Evolutionary conservation across 208 protist species (phyloP).

Genomic region (Ichthyophonus hoferi): DNA sequence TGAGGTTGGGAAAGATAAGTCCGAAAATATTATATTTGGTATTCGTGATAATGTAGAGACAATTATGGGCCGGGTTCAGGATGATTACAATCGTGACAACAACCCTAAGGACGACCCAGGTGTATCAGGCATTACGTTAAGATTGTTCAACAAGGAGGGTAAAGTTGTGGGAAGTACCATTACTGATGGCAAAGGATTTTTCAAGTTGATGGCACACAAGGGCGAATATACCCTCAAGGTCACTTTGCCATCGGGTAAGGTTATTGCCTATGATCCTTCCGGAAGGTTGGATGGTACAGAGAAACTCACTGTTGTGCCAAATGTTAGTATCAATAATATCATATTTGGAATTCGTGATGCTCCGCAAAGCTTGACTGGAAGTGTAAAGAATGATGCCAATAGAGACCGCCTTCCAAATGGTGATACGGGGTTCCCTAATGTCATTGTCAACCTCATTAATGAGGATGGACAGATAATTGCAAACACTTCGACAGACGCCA

Average conservation of each 20-base stretch:
- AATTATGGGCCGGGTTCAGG: neutral
- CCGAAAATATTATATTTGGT: neutral
- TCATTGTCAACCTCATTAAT: neutral
- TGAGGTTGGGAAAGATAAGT: neutral
- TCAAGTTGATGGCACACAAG: neutral
- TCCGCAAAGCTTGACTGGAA: neutral
- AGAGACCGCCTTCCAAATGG: neutral
- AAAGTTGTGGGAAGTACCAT: neutral
- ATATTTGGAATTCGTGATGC: neutral
- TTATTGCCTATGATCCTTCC: neutral
- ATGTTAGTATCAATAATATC: neutral
- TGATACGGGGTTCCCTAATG: neutral
- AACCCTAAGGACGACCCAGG: neutral
- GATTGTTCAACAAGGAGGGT: neutral
- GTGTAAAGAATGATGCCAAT: neutral
- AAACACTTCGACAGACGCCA: neutral
- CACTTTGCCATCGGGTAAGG: neutral
- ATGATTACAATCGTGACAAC: neutral
- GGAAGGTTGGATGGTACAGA: neutral
- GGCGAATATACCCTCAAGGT: constrained; percentile 17
- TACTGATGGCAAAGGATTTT: neutral
- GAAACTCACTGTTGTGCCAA: neutral
- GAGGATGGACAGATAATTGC: neutral
- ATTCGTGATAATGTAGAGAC: neutral
- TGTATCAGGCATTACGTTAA: neutral